These are phyloP conservation scores for Excoecaria cochinchinensis DNA, from an alignment of 345 rosid species.

Conservation along the genomic window DNA sequence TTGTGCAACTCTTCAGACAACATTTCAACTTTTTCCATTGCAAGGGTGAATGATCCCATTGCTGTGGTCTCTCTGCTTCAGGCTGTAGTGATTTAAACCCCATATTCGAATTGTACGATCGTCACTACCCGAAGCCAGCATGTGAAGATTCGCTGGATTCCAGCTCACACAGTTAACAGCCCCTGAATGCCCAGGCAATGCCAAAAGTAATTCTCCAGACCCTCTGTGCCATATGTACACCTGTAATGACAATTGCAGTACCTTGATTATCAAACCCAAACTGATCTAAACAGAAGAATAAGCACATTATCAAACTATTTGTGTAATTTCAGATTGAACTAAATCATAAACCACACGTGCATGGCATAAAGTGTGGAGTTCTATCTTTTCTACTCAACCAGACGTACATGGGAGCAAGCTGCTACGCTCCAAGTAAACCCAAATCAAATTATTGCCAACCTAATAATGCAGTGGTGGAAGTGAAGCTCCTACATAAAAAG, in stretches of 20 bases:
- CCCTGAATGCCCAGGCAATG: slow-evolving; percentile 65
- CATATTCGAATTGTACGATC: slow-evolving; percentile 60
- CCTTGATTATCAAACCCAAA: not conserved
- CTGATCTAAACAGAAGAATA: not conserved
- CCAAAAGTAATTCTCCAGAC: slow-evolving; percentile 45
- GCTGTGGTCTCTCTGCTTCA: slow-evolving; percentile 28
- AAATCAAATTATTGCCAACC: not conserved
- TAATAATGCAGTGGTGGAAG: not conserved
- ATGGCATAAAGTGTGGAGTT: no score
- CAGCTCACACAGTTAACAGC: slow-evolving; percentile 53
- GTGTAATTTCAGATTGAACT: not conserved
- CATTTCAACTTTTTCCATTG: slow-evolving; percentile 36
- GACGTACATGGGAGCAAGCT: not conserved
- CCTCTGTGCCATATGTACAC: slow-evolving; percentile 67
- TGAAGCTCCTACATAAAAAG: not conserved
- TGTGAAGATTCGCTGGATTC: slow-evolving; percentile 45
- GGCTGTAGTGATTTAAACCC: slow-evolving; percentile 44
- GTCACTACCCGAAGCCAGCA: slow-evolving; percentile 54
- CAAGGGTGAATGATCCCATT: slow-evolving; percentile 22
- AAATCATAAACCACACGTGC: no score
- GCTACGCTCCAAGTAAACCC: not conserved
- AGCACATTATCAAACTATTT: not conserved
- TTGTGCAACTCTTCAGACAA: not conserved
- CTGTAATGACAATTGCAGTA: slow-evolving; percentile 24
- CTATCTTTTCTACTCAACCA: not conserved